Conservation (phyloP, 2,329 filamentous ascomycete genomes). For the Lasiodiplodia gonubiensis region DNA sequence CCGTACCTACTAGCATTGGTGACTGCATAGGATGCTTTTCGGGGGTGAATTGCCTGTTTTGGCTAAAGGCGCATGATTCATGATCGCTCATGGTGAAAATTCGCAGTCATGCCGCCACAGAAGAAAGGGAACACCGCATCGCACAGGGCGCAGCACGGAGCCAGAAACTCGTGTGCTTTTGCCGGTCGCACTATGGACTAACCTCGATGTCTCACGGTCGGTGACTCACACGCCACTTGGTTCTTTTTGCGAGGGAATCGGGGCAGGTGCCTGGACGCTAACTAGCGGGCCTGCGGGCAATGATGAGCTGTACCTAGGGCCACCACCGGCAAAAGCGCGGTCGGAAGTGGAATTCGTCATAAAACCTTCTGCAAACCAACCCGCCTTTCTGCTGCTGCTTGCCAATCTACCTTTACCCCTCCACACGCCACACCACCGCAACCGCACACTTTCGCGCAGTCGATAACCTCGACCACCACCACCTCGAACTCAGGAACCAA, state of each 20-base stretch:
- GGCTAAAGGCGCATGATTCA: constrained; percentile 14
- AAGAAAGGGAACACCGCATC: not conserved
- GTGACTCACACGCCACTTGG: not conserved
- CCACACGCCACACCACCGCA: not conserved
- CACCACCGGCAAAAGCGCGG: constrained; percentile 1
- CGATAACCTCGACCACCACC: not conserved
- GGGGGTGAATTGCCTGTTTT: constrained; percentile 13
- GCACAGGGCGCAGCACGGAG: not conserved
- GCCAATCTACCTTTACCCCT: not conserved
- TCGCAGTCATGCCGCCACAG: not conserved
- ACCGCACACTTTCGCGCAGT: not conserved
- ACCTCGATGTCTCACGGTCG: not conserved
- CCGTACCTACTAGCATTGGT: not conserved
- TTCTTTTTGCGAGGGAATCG: not conserved
- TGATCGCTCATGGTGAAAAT: constrained; percentile 3
- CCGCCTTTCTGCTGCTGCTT: not conserved
- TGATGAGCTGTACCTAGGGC: not conserved
- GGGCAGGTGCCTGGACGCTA: not conserved
- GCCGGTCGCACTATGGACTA: not conserved
- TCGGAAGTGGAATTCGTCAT: constrained; percentile 12
- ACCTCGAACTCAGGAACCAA: not conserved
- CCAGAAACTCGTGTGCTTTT: not conserved
- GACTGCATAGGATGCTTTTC: not conserved
- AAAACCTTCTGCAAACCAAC: constrained; percentile 19
- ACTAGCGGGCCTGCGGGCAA: too few species aligned